A percentile compares a stretch with the other conserved stretches of the same genome.
phyloP scores from a whole-genome alignment of 2,329 filamentous ascomycete species.

The Ophiostoma piceae region DNA sequence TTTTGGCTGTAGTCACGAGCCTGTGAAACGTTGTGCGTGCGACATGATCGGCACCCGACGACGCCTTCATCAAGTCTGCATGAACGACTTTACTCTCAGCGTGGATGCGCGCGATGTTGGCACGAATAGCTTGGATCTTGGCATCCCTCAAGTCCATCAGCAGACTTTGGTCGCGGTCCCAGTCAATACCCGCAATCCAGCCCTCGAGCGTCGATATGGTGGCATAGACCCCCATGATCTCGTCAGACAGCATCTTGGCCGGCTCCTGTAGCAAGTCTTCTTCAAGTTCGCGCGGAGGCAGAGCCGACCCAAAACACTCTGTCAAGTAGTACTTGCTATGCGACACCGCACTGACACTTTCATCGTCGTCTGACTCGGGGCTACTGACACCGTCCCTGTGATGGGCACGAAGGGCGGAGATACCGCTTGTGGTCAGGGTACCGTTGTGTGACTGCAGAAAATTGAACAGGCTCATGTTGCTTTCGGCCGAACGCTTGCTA shows the following conservation, averaged over 20 bases:
- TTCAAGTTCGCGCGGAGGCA: slow-evolving; percentile 19
- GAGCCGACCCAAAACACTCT: background rate
- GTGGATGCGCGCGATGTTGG: slow-evolving; percentile 13
- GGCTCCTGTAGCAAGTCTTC: slow-evolving; percentile 24
- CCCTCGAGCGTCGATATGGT: slow-evolving; percentile 17
- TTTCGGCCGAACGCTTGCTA: background rate
- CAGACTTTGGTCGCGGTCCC: background rate
- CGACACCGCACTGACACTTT: background rate
- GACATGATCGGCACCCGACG: slow-evolving; percentile 14
- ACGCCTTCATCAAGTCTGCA: slow-evolving; percentile 6
- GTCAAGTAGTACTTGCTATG: background rate
- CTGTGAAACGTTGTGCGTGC: slow-evolving; percentile 20
- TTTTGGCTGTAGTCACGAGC: slow-evolving; percentile 20
- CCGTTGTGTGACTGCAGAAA: slow-evolving; percentile 1
- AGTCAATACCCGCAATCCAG: slow-evolving; percentile 11
- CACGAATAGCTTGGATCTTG: slow-evolving; percentile 24
- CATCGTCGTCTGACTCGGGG: background rate
- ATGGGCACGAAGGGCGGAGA: background rate
- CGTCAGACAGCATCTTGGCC: slow-evolving; percentile 23
- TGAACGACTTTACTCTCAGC: background rate
- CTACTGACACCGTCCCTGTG: background rate
- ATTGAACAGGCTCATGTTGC: background rate
- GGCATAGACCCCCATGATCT: slow-evolving; percentile 22
- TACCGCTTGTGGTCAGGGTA: background rate
- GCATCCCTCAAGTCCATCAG: slow-evolving; percentile 17